Base-by-base conservation (phyloP, 441 rosid species). In the Gossypium davidsonii region DNA sequence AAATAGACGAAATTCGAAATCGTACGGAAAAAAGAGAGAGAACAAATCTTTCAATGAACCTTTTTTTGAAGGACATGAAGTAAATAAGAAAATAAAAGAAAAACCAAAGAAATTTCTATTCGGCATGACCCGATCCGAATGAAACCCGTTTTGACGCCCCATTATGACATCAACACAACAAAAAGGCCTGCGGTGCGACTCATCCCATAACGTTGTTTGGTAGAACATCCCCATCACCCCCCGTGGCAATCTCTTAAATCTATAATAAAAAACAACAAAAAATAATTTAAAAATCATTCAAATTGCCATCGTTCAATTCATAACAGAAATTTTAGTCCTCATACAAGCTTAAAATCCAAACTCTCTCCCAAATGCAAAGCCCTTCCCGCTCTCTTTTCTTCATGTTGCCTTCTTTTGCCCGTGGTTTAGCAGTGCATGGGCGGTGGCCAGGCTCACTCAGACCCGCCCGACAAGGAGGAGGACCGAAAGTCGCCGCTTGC, bases 351-450 rank as follows among this genome's bases (percentile, higher is more conserved):
- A 80, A 51, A 85, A 71, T 34, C 72, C 79, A 18, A 64, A 34
- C 58, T 60, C 67, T 17, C 10, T 37, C 78, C 55, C 49, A 70
- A 71, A 82, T 78, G 88, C 80, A 28, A 46, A 39, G 31, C 77
- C 83, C 82, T 79, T 86, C 75, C 31, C 48, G 31, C 82, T 48
- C 80, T 73, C 72, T 68, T 75, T 71, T 76, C 70, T 82, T 80
- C 79, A 83, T 83, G 89, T 73, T 76, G 74, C 66, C 42, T 20
- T 52, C 39, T 57, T 34, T n/a, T 58, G 10, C 18, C 59, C 20
- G 49, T 28, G 28, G 15, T 56, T 56, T 48, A 56, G 14, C 75
- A 4, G 18, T 59, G 62, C 62, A 88, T 90, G 96, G 91, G 74
- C 74, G 80, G 62, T 67, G 77, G 59, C 69, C 57, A 71, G 55